phyloP scores from a whole-genome alignment of 2,329 filamentous ascomycete species.

The Huntiella decipiens region DNA sequence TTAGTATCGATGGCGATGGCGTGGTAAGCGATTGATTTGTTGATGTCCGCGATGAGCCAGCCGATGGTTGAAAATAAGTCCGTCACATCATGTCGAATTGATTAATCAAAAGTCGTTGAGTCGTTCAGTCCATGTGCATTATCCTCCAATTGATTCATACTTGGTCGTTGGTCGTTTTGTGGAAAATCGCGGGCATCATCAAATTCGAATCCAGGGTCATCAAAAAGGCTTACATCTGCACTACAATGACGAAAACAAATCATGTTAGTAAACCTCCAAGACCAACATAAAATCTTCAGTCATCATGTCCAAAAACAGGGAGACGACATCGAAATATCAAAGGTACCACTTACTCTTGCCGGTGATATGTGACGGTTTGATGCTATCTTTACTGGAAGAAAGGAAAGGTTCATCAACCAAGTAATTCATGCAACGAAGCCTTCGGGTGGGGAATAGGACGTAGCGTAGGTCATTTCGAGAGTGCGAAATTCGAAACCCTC shows the following conservation, averaged over 20 bases:
- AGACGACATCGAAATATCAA: conserved; percentile 2
- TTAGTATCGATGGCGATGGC: conserved; percentile 14
- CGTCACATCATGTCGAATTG: no score
- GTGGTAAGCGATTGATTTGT: neutral
- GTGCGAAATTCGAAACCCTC: conserved; percentile 11
- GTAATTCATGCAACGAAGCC: conserved; percentile 14
- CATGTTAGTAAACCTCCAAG: conserved; percentile 26
- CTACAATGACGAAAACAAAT: conserved; percentile 25
- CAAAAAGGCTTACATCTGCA: conserved; percentile 64
- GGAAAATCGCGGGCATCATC: neutral
- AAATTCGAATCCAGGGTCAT: neutral
- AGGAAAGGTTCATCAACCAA: conserved; percentile 14
- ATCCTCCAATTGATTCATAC: no score
- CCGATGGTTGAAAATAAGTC: no score
- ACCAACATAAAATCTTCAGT: no score
- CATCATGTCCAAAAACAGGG: neutral
- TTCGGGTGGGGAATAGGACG: conserved; percentile 12
- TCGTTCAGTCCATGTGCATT: neutral
- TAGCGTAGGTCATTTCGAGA: conserved; percentile 8
- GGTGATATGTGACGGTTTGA: conserved; percentile 29
- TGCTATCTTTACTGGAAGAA: conserved; percentile 12
- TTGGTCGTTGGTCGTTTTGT: neutral
- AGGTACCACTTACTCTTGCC: conserved; percentile 36
- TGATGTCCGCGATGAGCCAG: neutral
- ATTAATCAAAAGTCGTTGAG: neutral